A percentile compares a stretch with the other conserved stretches of the same genome.
phyloP scores from a whole-genome alignment of 495 filamentous ascomycete genomes.

The Annulohypoxylon nitens region DNA sequence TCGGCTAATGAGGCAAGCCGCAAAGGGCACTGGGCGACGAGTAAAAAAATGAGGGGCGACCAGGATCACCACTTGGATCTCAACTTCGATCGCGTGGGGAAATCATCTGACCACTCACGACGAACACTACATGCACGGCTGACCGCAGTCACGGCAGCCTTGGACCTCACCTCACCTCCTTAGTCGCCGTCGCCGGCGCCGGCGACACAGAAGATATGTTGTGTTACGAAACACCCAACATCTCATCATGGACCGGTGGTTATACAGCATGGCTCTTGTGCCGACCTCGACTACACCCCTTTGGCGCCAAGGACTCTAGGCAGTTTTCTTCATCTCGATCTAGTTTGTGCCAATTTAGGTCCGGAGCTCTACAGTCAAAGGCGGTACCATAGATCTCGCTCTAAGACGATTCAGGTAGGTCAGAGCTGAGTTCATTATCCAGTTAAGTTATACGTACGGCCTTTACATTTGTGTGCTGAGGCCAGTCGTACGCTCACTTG shows the following conservation, averaged over 20 bases:
- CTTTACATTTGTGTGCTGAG: not conserved
- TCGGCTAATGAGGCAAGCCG: constrained; percentile 49
- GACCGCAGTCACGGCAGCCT: constrained; percentile 45
- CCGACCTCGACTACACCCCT: constrained; percentile 8
- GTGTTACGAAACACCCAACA: constrained; percentile 37
- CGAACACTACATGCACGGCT: constrained; percentile 44
- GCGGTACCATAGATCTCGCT: not conserved
- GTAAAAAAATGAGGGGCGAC: constrained; percentile 34
- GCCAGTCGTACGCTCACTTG: not conserved
- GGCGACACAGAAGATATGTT: constrained; percentile 25
- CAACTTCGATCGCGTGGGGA: constrained; percentile 47
- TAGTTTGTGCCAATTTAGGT: constrained; percentile 1
- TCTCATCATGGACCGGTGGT: constrained; percentile 18
- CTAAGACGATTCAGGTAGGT: not conserved
- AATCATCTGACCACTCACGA: constrained; percentile 45
- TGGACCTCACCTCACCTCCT: constrained; percentile 30
- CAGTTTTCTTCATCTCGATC: constrained; percentile 16
- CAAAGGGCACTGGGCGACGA: constrained; percentile 18
- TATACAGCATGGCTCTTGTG: constrained; percentile 27
- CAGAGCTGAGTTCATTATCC: not conserved
- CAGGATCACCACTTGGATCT: constrained; percentile 39
- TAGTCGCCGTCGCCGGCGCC: constrained; percentile 16
- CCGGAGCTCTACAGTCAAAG: not conserved
- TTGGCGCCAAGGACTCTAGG: constrained; percentile 28
- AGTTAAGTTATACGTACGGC: constrained; percentile 6